These are phyloP conservation scores for Chamaecrista fasciculata DNA, from an alignment of 306 rosid species.

Conservation along the genomic window DNA sequence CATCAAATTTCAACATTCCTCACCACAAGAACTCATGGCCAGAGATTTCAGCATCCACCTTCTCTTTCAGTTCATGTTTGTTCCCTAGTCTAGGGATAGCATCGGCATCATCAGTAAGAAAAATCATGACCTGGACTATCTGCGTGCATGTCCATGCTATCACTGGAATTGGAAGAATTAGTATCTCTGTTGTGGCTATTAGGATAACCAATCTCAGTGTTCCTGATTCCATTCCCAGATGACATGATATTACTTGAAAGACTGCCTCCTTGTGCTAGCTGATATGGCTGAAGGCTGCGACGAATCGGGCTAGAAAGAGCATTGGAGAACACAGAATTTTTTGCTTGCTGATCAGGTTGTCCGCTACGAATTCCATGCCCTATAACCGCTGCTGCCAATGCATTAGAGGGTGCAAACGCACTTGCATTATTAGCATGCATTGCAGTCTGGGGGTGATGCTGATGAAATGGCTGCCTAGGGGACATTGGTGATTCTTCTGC, in stretches of 20 bases:
- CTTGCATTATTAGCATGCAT: constrained; percentile 43
- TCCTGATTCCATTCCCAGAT: constrained; percentile 50
- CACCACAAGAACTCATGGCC: constrained; percentile 33
- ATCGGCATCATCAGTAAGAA: constrained; percentile 40
- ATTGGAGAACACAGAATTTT: constrained; percentile 66
- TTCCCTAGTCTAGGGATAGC: constrained; percentile 31
- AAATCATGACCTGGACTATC: constrained; percentile 59
- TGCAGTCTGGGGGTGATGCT: constrained; percentile 48
- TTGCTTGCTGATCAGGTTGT: constrained; percentile 54
- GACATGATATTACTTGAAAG: constrained; percentile 40
- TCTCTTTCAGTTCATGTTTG: constrained; percentile 8
- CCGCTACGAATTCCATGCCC: constrained; percentile 59
- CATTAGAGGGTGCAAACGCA: constrained; percentile 35
- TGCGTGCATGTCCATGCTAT: constrained; percentile 71
- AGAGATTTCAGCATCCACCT: constrained; percentile 26
- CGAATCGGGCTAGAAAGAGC: constrained; percentile 77
- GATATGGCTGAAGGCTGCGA: constrained; percentile 63
- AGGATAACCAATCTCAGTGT: constrained; percentile 35
- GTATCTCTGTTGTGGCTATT: constrained; percentile 50
- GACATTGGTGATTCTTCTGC: constrained; percentile 59
- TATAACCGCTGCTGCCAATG: constrained; percentile 31
- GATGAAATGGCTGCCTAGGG: constrained; percentile 56
- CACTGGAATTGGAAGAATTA: constrained; percentile 50
- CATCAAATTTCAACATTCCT: constrained; percentile 25
- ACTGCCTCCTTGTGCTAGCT: constrained; percentile 54